These are phyloP conservation scores for Paecilomyces niveus DNA, from an alignment of 2,329 filamentous ascomycete species.

Conservation along the genomic window DNA sequence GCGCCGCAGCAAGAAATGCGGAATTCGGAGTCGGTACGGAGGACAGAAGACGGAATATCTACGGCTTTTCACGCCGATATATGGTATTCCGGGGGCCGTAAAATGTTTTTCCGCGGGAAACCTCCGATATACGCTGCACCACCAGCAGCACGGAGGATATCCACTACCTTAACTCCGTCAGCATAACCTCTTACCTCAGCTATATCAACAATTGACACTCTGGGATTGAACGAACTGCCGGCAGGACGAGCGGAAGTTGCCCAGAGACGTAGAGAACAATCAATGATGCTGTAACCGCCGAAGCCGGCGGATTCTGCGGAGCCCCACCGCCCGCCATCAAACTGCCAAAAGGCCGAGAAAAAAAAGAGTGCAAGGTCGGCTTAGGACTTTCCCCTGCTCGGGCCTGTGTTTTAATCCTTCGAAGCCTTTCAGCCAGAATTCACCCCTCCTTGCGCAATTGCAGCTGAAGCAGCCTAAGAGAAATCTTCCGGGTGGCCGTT, in stretches of 20 bases:
- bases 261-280: background rate
- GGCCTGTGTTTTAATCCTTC: slow-evolving; percentile 1
- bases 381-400: background rate
- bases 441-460: background rate
- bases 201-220: background rate
- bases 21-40: background rate
- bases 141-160: background rate
- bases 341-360: background rate
- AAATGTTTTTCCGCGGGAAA: background rate
- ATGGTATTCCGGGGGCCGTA: background rate
- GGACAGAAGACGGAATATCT: no score
- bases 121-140: background rate
- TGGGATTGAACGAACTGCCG: background rate
- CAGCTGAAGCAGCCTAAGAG: background rate
- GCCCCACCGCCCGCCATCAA: background rate
- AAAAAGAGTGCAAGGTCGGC: background rate
- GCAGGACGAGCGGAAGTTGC: background rate
- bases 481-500: background rate
- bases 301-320: background rate
- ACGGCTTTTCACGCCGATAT: no score
- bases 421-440: background rate
- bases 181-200: background rate
- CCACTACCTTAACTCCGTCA: background rate
- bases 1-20: no score
- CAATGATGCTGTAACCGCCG: background rate